These are phyloP conservation scores for Boletus bicolor DNA, from an alignment of 768 basidiomycete genomes.

Conservation along the genomic window DNA sequence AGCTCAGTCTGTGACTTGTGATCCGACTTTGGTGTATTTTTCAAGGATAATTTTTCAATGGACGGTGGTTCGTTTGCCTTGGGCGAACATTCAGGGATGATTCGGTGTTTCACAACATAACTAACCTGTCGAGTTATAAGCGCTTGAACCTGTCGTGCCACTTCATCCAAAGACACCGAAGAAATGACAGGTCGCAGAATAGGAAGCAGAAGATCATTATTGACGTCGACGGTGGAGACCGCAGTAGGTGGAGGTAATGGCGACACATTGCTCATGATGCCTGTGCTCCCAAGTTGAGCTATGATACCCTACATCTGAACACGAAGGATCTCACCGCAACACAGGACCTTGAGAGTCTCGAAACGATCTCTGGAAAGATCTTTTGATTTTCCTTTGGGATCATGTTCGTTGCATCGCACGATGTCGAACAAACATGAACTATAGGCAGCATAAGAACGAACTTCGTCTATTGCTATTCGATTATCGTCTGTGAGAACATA, in stretches of 20 bases:
- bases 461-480: conserved; percentile 60
- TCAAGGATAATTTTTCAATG: conserved; percentile 56
- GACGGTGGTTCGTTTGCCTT: conserved; percentile 48
- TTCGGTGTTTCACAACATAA: not conserved
- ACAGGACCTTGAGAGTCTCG: conserved; percentile 59
- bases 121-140: conserved; percentile 53
- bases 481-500: conserved; percentile 95
- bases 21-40: conserved; percentile 70
- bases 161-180: conserved; percentile 52
- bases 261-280: conserved; percentile 72
- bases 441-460: conserved; percentile 59
- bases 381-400: conserved; percentile 38
- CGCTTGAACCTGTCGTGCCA: conserved; percentile 47
- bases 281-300: conserved; percentile 34
- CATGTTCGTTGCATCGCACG: conserved; percentile 37
- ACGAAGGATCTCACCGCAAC: conserved; percentile 53
- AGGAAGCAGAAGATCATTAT: conserved; percentile 69
- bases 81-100: not conserved
- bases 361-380: conserved; percentile 46
- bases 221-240: conserved; percentile 61
- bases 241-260: conserved; percentile 70
- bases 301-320: not conserved
- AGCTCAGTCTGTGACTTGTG: conserved; percentile 67
- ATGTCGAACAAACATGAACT: conserved; percentile 65
- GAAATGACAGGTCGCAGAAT: conserved; percentile 64